Conservation (phyloP, 106 monocot genomes). For the Allium cepa region DNA sequence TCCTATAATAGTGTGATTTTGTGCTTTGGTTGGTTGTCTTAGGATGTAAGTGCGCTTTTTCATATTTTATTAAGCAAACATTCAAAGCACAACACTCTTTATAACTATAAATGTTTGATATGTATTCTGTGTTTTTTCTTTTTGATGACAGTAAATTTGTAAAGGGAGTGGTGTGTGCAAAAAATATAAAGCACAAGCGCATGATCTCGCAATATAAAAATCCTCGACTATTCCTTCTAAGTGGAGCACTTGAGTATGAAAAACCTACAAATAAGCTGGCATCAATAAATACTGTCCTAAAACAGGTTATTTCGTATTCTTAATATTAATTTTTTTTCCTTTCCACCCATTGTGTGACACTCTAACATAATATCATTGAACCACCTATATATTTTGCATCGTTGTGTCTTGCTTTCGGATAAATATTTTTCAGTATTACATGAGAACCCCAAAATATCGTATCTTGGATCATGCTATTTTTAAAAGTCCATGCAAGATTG, state of each 20-base stretch:
- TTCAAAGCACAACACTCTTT: not conserved
- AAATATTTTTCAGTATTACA: no score
- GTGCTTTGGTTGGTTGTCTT: no score
- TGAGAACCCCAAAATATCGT: no score
- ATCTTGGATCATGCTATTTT: no score
- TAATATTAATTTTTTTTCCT: no score
- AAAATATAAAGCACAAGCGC: constrained; percentile 84
- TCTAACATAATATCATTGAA: no score
- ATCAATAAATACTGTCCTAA: constrained; percentile 64
- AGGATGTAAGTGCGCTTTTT: no score
- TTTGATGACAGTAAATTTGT: constrained; percentile 44
- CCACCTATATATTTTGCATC: no score
- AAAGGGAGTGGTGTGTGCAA: constrained; percentile 86
- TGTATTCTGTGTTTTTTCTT: not conserved
- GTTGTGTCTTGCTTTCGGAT: no score
- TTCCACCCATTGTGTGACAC: no score
- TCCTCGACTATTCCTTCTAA: constrained; percentile 69
- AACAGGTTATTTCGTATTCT: constrained; percentile 46
- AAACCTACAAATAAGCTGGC: constrained; percentile 67
- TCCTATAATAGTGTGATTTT: not conserved
- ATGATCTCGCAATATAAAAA: constrained; percentile 83
- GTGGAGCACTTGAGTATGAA: constrained; percentile 80
- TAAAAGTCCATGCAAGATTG: no score
- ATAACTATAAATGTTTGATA: not conserved
- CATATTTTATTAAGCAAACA: no score